These are phyloP conservation scores for Lichenothelia convexa DNA, from an alignment of 495 filamentous ascomycete genomes.

Conservation along the genomic window DNA sequence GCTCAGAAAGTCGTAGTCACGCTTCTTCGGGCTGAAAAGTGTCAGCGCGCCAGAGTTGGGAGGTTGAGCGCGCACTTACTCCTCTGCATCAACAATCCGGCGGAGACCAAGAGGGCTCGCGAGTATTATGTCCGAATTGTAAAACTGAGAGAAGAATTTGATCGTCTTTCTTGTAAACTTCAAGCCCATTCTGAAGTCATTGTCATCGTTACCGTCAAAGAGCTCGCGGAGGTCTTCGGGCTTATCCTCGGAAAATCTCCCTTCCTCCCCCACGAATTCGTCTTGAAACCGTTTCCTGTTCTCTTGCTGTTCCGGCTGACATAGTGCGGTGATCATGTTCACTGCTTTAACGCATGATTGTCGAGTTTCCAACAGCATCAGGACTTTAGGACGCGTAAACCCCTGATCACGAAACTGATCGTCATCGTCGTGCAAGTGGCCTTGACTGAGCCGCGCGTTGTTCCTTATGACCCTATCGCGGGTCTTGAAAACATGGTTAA, in stretches of 20 bases:
- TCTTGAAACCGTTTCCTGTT: slow-evolving; percentile 87
- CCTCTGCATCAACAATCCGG: slow-evolving; percentile 67
- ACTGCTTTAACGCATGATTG: slow-evolving; percentile 64
- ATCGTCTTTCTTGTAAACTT: slow-evolving; percentile 92
- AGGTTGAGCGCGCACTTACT: no score
- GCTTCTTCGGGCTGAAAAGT: slow-evolving; percentile 57
- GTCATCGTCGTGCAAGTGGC: no score
- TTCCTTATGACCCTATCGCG: slow-evolving; percentile 85
- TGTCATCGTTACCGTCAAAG: slow-evolving; percentile 86
- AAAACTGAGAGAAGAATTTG: slow-evolving; percentile 90
- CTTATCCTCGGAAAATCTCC: slow-evolving; percentile 48
- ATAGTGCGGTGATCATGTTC: slow-evolving; percentile 51
- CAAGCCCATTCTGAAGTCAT: slow-evolving; percentile 82
- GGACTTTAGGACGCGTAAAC: slow-evolving; percentile 83
- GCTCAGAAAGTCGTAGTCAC: slow-evolving; percentile 78
- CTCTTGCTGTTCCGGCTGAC: slow-evolving; percentile 76
- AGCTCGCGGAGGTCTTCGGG: slow-evolving; percentile 78
- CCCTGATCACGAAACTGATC: slow-evolving; percentile 83
- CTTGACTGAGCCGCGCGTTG: slow-evolving; percentile 56
- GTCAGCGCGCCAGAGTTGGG: no score
- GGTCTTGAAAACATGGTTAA: slow-evolving; percentile 89
- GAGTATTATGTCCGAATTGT: slow-evolving; percentile 87
- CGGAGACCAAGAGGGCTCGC: slow-evolving; percentile 76
- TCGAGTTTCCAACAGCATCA: slow-evolving; percentile 74
- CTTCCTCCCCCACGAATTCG: slow-evolving; percentile 45